phyloP scores from a whole-genome alignment of 2,329 filamentous ascomycete species.

The Exophiala aquamarina region DNA sequence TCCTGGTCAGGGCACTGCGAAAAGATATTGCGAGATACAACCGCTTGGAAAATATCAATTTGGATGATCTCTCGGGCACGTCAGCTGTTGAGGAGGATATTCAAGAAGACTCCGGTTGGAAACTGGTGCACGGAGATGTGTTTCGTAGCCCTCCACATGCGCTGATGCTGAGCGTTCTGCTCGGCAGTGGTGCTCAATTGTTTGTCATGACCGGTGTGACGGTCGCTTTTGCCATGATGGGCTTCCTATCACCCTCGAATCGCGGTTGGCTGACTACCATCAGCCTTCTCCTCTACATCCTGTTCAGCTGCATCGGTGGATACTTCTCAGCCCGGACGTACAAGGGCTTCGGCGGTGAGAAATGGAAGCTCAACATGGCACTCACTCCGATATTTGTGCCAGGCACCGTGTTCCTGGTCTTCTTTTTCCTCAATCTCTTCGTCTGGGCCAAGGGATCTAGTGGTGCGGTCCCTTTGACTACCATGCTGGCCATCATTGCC shows the following conservation, averaged over 20 bases:
- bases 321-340: conserved; percentile 89
- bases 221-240: conserved; percentile 87
- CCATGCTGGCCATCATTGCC: conserved; percentile 87
- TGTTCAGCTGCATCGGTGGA: conserved; percentile 89
- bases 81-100: conserved; percentile 81
- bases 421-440: conserved; percentile 95
- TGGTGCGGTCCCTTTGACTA: conserved; percentile 92
- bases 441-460: conserved; percentile 91
- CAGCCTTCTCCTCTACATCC: conserved; percentile 87
- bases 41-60: conserved; percentile 82
- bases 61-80: conserved; percentile 83
- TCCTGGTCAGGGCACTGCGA: conserved; percentile 80
- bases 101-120: conserved; percentile 98
- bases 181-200: conserved; percentile 91
- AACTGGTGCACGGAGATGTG: conserved; percentile 94
- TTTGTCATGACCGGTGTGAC: conserved; percentile 98
- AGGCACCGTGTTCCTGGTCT: conserved; percentile 77
- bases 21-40: conserved; percentile 98
- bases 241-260: conserved; percentile 93
- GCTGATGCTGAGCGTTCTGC: conserved; percentile 78
- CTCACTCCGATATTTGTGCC: conserved; percentile 85
- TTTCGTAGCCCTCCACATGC: conserved; percentile 85
- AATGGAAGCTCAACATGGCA: conserved; percentile 91
- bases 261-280: conserved; percentile 91
- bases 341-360: conserved; percentile 87